A percentile compares a stretch with the other conserved stretches of the same genome.
Conservation (phyloP, 768 basidiomycete species). For the Boletus tomentosulus region DNA sequence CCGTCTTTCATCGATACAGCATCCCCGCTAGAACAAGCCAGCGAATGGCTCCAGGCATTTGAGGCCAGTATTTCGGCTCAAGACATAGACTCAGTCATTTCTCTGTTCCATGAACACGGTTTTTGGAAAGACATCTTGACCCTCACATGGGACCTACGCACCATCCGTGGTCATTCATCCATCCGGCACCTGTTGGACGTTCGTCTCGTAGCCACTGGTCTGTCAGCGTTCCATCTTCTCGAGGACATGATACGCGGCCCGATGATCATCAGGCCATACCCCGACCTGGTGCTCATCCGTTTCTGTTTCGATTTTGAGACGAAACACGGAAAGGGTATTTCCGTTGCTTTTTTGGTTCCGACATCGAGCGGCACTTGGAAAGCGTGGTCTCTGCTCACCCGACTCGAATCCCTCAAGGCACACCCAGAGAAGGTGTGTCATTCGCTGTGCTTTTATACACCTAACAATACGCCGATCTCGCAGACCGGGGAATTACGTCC, state of each 20-base stretch:
- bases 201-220: constrained; percentile 27
- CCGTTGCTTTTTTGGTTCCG: constrained; percentile 49
- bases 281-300: constrained; percentile 56
- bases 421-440: constrained; percentile 41
- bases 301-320: constrained; percentile 54
- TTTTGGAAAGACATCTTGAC: constrained; percentile 52
- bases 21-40: constrained; percentile 7
- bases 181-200: constrained; percentile 37
- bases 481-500: constrained; percentile 39
- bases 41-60: constrained; percentile 22
- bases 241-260: constrained; percentile 26
- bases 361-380: constrained; percentile 44
- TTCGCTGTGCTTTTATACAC: not conserved
- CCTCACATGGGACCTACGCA: constrained; percentile 53
- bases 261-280: constrained; percentile 38
- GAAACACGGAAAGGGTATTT: constrained; percentile 44
- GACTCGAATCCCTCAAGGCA: constrained; percentile 51
- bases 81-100: not conserved
- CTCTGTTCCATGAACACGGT: constrained; percentile 21
- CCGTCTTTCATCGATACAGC: constrained; percentile 4
- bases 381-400: constrained; percentile 56
- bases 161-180: constrained; percentile 36
- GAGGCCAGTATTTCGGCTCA: not conserved
- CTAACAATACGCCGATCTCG: not conserved
- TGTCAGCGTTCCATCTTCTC: constrained; percentile 17